Base-by-base conservation (phyloP, 371 early-diverging fungal species). In the Rhizopus stolonifer region DNA sequence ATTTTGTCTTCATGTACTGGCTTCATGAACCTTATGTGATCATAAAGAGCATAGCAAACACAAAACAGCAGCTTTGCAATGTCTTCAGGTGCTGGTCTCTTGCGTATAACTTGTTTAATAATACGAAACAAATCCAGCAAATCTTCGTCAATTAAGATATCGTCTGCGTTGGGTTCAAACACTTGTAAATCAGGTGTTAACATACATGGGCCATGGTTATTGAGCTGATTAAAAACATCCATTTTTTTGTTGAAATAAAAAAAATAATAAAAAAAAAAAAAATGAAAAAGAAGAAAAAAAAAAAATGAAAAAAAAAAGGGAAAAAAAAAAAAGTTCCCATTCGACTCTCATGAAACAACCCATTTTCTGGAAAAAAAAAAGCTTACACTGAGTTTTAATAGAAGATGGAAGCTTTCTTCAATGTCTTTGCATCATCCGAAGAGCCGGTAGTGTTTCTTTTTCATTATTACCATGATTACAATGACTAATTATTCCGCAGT, bases 21-120 rank as follows among this genome's bases (percentile, higher is more conserved):
- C 46, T 71, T 71, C 39, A 54, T 63, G 19, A 67, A 71, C 34
- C 67, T 64, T 26, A 74, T 63, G 43, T 71, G 61, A 26, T 71
- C 72, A 7, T 69, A 65, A n/a, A 77, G 42, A 1, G 74, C 69
- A 58, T 73, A 71, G 4, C 65, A 68, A 34, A 77, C 52, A 40
- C 71, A 73, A 53, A 71, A 77, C 17, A 77, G 50, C 1, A 77
- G 52, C 49, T 69, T 71, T 8, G 77, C 67, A 19, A 77, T 24
- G 32, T 59, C 58, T 5, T 73, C 73, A 4, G 71, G 26, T 54
- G 64, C 63, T 8, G 69, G 71, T 10, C 63, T 61, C 38, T 77
- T 77, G 8, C 69, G 62, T 9, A 77, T 43, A 15, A 73, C 54
- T 40, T 64, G 69, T 38, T 74, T 73, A 21, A 71, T 58, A 15